Evolutionary conservation across 2,329 filamentous ascomycete species (phyloP).

Genomic region (Claviceps purpurea): DNA sequence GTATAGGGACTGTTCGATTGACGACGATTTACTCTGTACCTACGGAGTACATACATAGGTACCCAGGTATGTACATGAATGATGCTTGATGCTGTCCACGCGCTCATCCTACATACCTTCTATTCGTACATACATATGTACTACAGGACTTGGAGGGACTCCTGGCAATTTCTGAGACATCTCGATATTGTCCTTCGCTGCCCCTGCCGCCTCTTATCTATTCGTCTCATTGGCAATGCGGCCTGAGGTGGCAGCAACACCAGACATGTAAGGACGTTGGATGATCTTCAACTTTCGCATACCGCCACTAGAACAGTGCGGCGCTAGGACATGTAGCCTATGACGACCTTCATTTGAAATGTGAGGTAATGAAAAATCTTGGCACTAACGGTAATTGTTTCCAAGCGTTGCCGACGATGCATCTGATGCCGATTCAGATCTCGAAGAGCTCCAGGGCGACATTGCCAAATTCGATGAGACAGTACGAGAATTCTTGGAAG

Average conservation of each 20-base stretch:
- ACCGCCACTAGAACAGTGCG: not conserved
- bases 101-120: too few relatives aligned
- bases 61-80: too few relatives aligned
- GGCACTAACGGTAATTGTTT: slow-evolving; percentile 1
- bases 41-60: too few relatives aligned
- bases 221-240: not conserved
- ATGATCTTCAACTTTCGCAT: not conserved
- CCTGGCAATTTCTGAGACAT: not conserved
- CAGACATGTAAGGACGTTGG: not conserved
- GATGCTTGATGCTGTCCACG: too few relatives aligned
- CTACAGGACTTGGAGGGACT: too few relatives aligned
- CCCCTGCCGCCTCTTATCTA: not conserved
- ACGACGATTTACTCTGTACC: too few relatives aligned
- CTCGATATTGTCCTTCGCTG: not conserved
- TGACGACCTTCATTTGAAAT: not conserved
- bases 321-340: not conserved
- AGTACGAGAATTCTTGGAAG: slow-evolving; percentile 26
- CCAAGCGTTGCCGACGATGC: slow-evolving; percentile 13
- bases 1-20: too few relatives aligned
- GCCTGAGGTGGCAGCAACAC: not conserved
- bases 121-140: too few relatives aligned
- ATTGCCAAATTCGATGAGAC: slow-evolving; percentile 30
- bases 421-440: slow-evolving; percentile 30
- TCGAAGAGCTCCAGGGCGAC: slow-evolving; percentile 29
- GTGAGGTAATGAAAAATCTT: too few relatives aligned